Base-by-base conservation (phyloP, 371 early-diverging fungal species). In the Capniomyces stellatus region DNA sequence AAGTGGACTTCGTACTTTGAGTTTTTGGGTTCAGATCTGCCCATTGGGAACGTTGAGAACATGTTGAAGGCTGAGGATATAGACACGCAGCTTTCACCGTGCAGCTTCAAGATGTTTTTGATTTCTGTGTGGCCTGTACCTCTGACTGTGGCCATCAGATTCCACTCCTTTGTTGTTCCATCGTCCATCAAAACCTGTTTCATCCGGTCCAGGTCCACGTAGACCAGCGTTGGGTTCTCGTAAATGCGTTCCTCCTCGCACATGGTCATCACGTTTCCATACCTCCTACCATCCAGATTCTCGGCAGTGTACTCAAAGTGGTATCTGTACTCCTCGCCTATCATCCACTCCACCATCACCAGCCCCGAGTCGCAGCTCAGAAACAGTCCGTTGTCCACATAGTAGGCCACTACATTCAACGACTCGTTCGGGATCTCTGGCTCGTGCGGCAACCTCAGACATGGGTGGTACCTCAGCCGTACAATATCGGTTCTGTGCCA, bases 401-500 rank as follows among this genome's bases (percentile, higher is more conserved):
- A 46, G 54, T 67, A 40, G 22, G 54, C 28, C 13, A 54, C 58
- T 24, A 62, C 61, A 1, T 58, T 54, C 22, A 52, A 40, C 40
- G 22, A 54, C 10, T 39, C 41, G 28, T 25, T 42, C 41, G 54
- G 59, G 19, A 39, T 50, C 30, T 39, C 29, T 12, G n/a, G 49
- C 29, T 81, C 81, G 29, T 55, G 53, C 18, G 78, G 77, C 50
- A 78, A 40, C 22, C 77, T 67, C 28, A 79, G 68, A 25, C 70
- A 71, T 2, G 77, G 71, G 54, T 81, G 82, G 54, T 67, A 77
- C 23, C 81, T 68, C n/a, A 82, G 60, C 1, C 78, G 70, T n/a
- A 77, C 46, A 15, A 75, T 58, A 51, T 82, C 83, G 15, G 67
- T 58, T 28, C 79, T 67, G 52, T 80, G 77, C 76, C 76, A 82